Percentiles rank a stretch among this genome's conserved stretches.
phyloP scores from a whole-genome alignment of 495 filamentous ascomycete species.

The Rostrohypoxylon terebratum region DNA sequence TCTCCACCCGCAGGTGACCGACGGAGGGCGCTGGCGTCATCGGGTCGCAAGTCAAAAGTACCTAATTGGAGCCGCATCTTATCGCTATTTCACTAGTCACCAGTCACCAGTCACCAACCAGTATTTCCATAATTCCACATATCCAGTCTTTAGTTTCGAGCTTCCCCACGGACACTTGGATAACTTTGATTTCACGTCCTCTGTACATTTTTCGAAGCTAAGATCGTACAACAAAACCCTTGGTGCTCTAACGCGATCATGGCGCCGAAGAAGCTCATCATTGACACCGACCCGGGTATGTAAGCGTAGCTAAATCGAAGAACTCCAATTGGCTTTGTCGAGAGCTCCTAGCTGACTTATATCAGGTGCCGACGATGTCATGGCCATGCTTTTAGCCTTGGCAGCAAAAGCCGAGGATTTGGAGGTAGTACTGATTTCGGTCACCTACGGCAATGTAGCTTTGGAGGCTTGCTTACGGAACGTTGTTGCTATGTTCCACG shows the following conservation, averaged over 20 bases:
- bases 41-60: neutral
- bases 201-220: neutral
- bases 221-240: neutral
- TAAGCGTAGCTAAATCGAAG: conserved; percentile 7
- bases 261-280: conserved; percentile 82
- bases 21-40: conserved; percentile 30
- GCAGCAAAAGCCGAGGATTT: conserved; percentile 85
- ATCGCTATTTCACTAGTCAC: conserved; percentile 1
- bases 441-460: conserved; percentile 93
- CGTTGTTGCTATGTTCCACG: conserved; percentile 89
- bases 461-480: conserved; percentile 90
- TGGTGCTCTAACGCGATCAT: conserved; percentile 49
- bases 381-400: conserved; percentile 85
- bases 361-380: conserved; percentile 88
- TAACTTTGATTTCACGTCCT: neutral
- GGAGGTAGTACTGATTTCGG: conserved; percentile 86
- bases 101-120: no score
- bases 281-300: conserved; percentile 89
- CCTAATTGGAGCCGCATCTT: conserved; percentile 20
- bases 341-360: conserved; percentile 16
- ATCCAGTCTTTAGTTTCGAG: neutral
- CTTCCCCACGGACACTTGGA: neutral
- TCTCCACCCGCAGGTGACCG: conserved; percentile 44
- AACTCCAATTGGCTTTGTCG: neutral
- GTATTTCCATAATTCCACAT: neutral